These are phyloP conservation scores for Dovyalis caffra DNA, from an alignment of 345 rosid species.

Conservation along the genomic window DNA sequence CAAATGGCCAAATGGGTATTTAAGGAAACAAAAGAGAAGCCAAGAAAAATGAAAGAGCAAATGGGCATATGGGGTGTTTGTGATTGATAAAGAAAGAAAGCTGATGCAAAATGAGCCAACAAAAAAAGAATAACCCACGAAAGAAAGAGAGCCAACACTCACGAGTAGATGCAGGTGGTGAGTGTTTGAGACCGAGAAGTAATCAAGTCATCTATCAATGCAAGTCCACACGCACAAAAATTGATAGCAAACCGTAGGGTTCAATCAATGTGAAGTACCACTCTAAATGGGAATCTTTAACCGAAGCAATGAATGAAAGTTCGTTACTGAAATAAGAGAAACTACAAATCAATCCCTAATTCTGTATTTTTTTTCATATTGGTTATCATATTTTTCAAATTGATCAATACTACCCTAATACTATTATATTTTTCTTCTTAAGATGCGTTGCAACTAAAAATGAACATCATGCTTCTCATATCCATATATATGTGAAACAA, in stretches of 20 bases:
- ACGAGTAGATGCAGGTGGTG: conserved; percentile 2
- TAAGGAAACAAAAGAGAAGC: background rate
- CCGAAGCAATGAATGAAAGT: background rate
- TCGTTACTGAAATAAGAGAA: background rate
- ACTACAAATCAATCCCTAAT: background rate
- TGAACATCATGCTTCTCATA: no score
- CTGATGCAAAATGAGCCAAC: background rate
- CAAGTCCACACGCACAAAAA: background rate
- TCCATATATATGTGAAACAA: no score
- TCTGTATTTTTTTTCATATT: accelerated
- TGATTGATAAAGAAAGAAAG: background rate
- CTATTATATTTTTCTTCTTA: no score
- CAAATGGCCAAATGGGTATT: background rate
- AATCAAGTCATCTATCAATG: background rate
- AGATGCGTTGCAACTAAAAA: no score
- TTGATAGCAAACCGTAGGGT: conserved; percentile 15
- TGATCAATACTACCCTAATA: no score
- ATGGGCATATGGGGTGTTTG: background rate
- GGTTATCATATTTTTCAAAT: no score
- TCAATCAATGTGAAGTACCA: conserved; percentile 14
- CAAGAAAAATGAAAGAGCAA: background rate
- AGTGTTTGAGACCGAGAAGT: background rate
- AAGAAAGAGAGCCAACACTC: background rate
- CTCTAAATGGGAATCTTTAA: background rate
- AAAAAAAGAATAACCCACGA: background rate